These are phyloP conservation scores for Pleurotus eryngii DNA, from an alignment of 768 basidiomycete genomes.

Conservation along the genomic window DNA sequence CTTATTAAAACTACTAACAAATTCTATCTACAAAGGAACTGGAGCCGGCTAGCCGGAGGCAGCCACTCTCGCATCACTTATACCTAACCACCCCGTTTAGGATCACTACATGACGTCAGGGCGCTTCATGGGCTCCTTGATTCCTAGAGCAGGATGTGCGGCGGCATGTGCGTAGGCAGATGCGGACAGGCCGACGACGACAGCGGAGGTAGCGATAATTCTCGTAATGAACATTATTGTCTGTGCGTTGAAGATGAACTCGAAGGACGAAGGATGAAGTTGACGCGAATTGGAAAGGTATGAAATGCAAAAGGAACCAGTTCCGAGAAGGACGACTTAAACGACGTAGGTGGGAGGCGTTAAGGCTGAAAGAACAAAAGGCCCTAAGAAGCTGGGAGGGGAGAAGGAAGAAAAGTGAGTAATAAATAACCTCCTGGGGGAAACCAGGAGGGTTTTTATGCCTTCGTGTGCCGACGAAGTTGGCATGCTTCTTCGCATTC, in stretches of 20 bases:
- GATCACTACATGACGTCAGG: slow-evolving; percentile 24
- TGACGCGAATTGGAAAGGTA: too few species aligned
- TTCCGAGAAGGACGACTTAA: too few species aligned
- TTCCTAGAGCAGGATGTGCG: slow-evolving; percentile 40
- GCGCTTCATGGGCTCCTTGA: slow-evolving; percentile 25
- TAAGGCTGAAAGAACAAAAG: too few species aligned
- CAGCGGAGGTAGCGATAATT: slow-evolving; percentile 23
- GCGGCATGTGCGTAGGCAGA: slow-evolving; percentile 39
- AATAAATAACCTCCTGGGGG: neutral
- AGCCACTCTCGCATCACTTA: neutral
- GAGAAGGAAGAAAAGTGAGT: slow-evolving; percentile 10
- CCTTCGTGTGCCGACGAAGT: too few species aligned
- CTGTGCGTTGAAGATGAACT: too few species aligned
- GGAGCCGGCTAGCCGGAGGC: neutral
- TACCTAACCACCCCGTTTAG: neutral
- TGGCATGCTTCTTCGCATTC: too few species aligned
- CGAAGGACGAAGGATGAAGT: too few species aligned
- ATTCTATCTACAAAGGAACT: neutral
- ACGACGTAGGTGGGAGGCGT: too few species aligned
- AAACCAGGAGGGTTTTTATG: too few species aligned
- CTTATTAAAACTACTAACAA: too few species aligned
- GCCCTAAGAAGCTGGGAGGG: neutral
- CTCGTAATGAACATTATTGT: slow-evolving; percentile 18
- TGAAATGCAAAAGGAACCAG: too few species aligned
- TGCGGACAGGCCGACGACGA: slow-evolving; percentile 31